These are phyloP conservation scores for Cercospora canescens DNA, from an alignment of 2,329 filamentous ascomycete genomes.

Conservation along the genomic window DNA sequence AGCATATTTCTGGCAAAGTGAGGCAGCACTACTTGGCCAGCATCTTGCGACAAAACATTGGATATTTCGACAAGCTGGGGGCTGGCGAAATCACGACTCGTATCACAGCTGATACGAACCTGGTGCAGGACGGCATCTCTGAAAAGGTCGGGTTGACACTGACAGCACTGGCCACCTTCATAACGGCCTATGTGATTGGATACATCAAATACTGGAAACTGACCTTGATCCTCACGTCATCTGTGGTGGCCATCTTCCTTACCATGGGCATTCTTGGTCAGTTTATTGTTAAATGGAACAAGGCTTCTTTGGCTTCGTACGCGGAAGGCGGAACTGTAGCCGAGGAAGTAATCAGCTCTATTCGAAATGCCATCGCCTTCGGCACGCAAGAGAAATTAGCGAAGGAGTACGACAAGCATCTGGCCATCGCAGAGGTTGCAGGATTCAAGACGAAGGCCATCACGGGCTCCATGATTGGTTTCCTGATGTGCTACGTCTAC, in stretches of 20 bases:
- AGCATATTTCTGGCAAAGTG: conserved; percentile 49
- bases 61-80: conserved; percentile 88
- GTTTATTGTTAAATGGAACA: conserved; percentile 80
- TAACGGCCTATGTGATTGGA: conserved; percentile 85
- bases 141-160: conserved; percentile 83
- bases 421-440: conserved; percentile 70
- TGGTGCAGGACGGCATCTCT: conserved; percentile 90
- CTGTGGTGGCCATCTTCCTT: conserved; percentile 75
- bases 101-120: conserved; percentile 90
- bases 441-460: conserved; percentile 74
- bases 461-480: conserved; percentile 76
- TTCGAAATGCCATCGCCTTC: conserved; percentile 89
- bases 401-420: conserved; percentile 75
- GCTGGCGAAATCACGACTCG: conserved; percentile 92
- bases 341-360: conserved; percentile 91
- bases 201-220: conserved; percentile 93
- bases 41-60: conserved; percentile 85
- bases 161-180: conserved; percentile 75
- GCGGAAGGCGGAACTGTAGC: conserved; percentile 83
- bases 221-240: conserved; percentile 81
- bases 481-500: conserved; percentile 81
- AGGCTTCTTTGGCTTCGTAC: conserved; percentile 74
- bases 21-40: conserved; percentile 80
- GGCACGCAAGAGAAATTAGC: conserved; percentile 92
- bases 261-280: conserved; percentile 72